Evolutionary conservation across 2,329 filamentous ascomycete genomes (phyloP), one percentile per base, ranked within the genome.

Genomic region (Curvularia spicifera): DNA sequence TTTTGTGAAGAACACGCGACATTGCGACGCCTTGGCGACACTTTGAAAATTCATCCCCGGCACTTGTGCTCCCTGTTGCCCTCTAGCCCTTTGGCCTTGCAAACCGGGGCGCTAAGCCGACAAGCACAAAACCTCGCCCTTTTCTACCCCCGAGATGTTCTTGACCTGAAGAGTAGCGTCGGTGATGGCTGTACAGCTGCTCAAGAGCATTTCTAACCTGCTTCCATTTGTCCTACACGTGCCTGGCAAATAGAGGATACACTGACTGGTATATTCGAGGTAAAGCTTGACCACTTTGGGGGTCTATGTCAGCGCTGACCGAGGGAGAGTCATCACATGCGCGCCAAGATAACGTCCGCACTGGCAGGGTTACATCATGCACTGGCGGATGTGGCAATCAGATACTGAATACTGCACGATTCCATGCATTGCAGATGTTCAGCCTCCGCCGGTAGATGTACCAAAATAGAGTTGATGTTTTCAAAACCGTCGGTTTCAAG

Each of bases 1-100:
- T 52, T 51, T 49, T 46, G 39, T 51, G 51, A 39, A 39, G n/a
- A 24, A 31, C 39, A 50, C 56, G 51, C 49, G 52, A 56, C 44
- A 53, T 46, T 53, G 56, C 51, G 49, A 61, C 35, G 49, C 46
- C 56, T 59, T 59, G 56, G 56, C 56, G 28, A 42, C 37, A 54
- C 44, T 24, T 35, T 31, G 51, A 56, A 51, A 35, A 51, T 26
- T 48, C 46, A 51, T 56, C 40, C 35, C 40, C 47, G 47, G 40
- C 35, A 51, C 35, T 29, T 47, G 35, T 22, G 18, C 22, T 13
- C 42, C 29, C 18, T 26, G 28, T 18, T 28, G 9, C 28, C 22
- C 20, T 20, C 12, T 53, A 7, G 18, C 12, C 8, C 31, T 18
- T 37, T 26, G 3, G 26, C 46, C 22, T 18, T 15, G 8, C 5